Evolutionary conservation across 176 grass and related monocot genomes (phyloP).

Genomic region (Lolium multiflorum): DNA sequence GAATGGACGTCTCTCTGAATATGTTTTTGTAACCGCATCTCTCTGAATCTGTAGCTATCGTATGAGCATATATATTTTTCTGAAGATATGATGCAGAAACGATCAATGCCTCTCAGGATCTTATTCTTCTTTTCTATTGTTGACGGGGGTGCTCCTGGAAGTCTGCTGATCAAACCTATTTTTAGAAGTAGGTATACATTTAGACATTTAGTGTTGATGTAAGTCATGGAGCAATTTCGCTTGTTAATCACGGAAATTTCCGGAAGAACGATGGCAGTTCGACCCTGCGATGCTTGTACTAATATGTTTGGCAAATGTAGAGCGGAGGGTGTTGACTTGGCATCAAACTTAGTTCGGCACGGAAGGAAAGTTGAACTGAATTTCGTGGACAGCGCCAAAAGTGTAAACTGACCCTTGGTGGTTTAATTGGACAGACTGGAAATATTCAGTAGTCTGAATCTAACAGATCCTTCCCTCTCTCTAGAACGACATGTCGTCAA

Average conservation of each 20-base stretch:
- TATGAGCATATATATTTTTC: not conserved
- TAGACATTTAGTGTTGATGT: not conserved
- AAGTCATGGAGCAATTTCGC: not conserved
- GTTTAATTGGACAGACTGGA: not conserved
- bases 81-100: not conserved
- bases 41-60: conserved; percentile 7
- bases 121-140: not conserved
- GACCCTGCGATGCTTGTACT: not conserved
- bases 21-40: not conserved
- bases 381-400: not conserved
- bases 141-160: not conserved
- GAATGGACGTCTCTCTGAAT: conserved; percentile 12
- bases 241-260: not conserved
- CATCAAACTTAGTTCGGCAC: not conserved
- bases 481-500: not conserved
- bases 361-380: not conserved
- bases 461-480: not conserved
- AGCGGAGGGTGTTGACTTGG: conserved; percentile 30
- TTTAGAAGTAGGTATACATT: not conserved
- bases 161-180: not conserved
- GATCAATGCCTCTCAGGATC: not conserved
- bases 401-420: not conserved
- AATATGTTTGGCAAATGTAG: not conserved
- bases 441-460: not conserved
- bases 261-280: not conserved